Evolutionary conservation across 371 early-diverging fungal genomes (phyloP), one percentile per base, ranked within the genome.

Genomic region (Mucor ambiguus): DNA sequence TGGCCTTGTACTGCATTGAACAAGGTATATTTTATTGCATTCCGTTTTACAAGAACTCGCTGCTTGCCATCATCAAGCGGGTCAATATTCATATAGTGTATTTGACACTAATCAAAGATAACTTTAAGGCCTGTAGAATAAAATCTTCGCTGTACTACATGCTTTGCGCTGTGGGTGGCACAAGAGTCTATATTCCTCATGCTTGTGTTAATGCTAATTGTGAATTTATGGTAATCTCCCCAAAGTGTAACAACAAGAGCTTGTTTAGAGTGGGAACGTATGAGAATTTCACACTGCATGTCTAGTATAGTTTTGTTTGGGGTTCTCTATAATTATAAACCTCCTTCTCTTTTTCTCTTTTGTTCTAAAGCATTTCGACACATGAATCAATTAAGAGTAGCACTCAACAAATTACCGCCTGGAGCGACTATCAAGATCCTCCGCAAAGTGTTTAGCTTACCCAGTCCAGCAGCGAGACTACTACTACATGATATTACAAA

Each of bases 401-500:
- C 68, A 48, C 58, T 79, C 18, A 72, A 75, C 30, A 75, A 71
- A 48, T 67, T 77, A 32, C 82, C 79, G 8, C 77, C 79, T n/a
- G 62, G 62, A 29, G 68, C 80, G 2, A 76, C 78, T 2, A 76
- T 78, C 69, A 74, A 75, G 41, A 67, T 78, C 8, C 60, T 79
- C 6, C 74, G 76, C 10, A 75, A 79, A 58, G 73, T 73, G 16
- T 82, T 78, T 69, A 63, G 74, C 3, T 48, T 76, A 38, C 78
- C 80, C 22, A 72, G 78, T 46, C 69, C 75, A 28, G 75, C 79
- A 2, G 82, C 82, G 26, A 72, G 82, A 32, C 52, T 70, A 46
- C 70, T 81, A 48, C 54, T 81, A 18, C 69, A 79, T 55, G 79
- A 79, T 66, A 58, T 81, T 5, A 75, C 76, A 22, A 73, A 74